Evolutionary conservation across 2,329 filamentous ascomycete genomes (phyloP).

Genomic region (Cladosporium sp.): DNA sequence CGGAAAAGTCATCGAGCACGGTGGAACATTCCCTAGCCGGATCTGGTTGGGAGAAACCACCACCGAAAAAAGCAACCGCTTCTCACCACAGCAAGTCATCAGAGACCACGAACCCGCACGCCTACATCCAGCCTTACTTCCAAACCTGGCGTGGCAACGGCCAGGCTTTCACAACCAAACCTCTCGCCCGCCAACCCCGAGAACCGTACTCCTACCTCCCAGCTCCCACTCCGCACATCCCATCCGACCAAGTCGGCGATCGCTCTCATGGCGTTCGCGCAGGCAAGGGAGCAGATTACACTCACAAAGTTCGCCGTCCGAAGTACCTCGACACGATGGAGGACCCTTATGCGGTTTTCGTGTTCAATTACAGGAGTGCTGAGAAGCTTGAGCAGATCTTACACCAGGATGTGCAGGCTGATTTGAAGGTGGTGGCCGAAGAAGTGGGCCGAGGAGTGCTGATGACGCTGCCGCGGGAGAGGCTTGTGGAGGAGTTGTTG

Average conservation of each 20-base stretch:
- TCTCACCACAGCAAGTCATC: conserved; percentile 11
- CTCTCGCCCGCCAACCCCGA: conserved; percentile 13
- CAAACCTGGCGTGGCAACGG: neutral
- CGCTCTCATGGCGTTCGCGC: conserved; percentile 26
- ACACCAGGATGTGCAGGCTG: conserved; percentile 23
- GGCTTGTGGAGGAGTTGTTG: conserved; percentile 20
- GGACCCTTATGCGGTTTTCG: conserved; percentile 43
- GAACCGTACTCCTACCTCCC: conserved; percentile 30
- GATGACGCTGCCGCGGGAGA: conserved; percentile 21
- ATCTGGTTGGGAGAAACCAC: too few relatives aligned
- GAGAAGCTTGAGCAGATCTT: conserved; percentile 34
- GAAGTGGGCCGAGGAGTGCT: conserved; percentile 8
- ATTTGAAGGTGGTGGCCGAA: conserved; percentile 17
- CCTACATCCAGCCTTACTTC: conserved; percentile 11
- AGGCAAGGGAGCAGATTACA: conserved; percentile 36
- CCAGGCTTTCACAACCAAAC: neutral
- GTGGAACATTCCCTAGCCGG: too few relatives aligned
- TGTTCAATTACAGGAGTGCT: conserved; percentile 44
- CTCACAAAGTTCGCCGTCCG: conserved; percentile 35
- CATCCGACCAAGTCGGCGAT: conserved; percentile 16
- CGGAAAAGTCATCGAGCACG: too few relatives aligned
- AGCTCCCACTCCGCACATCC: conserved; percentile 25
- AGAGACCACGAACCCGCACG: neutral
- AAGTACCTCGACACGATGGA: conserved; percentile 39
- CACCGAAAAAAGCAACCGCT: neutral